A percentile compares a stretch with the other conserved stretches of the same genome.
Conservation (phyloP, 768 basidiomycete genomes). For the Pleurotus citrinopileatus region DNA sequence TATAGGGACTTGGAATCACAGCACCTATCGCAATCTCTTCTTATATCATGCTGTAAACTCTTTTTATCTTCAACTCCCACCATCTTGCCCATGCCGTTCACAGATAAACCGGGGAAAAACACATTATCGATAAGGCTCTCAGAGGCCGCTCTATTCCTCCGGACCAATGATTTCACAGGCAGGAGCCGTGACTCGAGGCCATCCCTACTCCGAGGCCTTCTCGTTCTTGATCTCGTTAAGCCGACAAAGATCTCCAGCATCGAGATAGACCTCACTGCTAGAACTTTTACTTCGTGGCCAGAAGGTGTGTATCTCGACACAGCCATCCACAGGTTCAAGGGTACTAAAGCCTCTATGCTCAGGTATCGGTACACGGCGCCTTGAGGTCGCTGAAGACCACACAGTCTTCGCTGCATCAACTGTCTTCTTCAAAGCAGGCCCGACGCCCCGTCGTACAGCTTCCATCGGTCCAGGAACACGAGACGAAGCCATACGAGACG, state of each 20-base stretch:
- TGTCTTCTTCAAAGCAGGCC: conserved; percentile 68
- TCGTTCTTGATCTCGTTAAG: conserved; percentile 58
- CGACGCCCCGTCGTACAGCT: conserved; percentile 31
- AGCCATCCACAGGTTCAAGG: conserved; percentile 2
- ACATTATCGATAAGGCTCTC: conserved; percentile 58
- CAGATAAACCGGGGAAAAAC: conserved; percentile 31
- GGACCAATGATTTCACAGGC: conserved; percentile 38
- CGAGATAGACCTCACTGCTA: conserved; percentile 74
- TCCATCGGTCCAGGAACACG: conserved; percentile 48
- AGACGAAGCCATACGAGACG: conserved; percentile 31
- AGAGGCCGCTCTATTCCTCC: conserved; percentile 73
- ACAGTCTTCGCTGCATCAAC: conserved; percentile 67
- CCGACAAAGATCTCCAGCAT: conserved; percentile 86
- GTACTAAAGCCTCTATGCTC: conserved; percentile 2
- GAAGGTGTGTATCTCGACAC: conserved; percentile 69
- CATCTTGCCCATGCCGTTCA: background rate
- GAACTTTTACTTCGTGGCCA: conserved; percentile 71
- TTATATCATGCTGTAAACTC: background rate
- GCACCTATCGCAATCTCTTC: background rate
- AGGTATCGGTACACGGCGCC: conserved; percentile 69
- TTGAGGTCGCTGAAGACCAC: conserved; percentile 79
- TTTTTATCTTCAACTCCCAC: conserved; percentile 3
- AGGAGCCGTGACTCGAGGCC: conserved; percentile 34
- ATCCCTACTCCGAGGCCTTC: conserved; percentile 62
- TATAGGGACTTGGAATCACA: background rate